Evolutionary conservation across 805 yeast genomes (phyloP), one percentile per base, ranked within the genome.

Genomic region (Metschnikowia colocasiae): DNA sequence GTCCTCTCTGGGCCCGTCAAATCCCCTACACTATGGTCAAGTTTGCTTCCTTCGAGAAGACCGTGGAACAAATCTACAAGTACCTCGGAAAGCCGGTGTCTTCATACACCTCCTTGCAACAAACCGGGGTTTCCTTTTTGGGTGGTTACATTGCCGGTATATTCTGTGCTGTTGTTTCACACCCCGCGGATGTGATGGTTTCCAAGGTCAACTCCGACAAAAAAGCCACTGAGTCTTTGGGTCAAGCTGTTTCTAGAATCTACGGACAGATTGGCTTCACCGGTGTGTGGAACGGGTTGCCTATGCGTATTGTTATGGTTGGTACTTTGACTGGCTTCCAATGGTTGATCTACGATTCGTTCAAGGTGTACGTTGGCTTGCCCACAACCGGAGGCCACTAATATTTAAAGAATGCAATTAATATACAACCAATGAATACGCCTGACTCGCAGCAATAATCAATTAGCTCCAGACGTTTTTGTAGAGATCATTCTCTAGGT

Each of bases 181-280:
- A 94, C 67, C 99, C 99, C 18, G 98, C 98, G n/a, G 99, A 92
- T 68, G 97, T 92, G 29, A 84, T 94, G 96, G 98, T 92, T 22
- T 87, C 96, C 41, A 87, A 90, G 77, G 81, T 94, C 60, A 91
- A 88, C 65, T 77, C 85, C 50, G 90, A 82, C 59, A 81, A 79
- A 59, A 69, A 67, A 62, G 76, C 83, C 29, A 75, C 75, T 42
- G 96, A 90, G 71, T 61, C 85, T 4, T 75, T 79, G 59, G 82
- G 83, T 25, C 70, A 73, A 27, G 94, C 95, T 9, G 75, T 87
- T 35, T 58, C 68, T 50, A 80, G 94, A 60, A 91, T 92, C 59
- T 92, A 91, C 67, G 65, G 72, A 47, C 78, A 81, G 60, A 91
- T 92, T 61, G 98, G 98, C 1, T 92, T 92, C 63, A 69, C 61